Evolutionary conservation across 164 flowering plant genomes (phyloP).

Genomic region (Magnolia kwangsiensis): DNA sequence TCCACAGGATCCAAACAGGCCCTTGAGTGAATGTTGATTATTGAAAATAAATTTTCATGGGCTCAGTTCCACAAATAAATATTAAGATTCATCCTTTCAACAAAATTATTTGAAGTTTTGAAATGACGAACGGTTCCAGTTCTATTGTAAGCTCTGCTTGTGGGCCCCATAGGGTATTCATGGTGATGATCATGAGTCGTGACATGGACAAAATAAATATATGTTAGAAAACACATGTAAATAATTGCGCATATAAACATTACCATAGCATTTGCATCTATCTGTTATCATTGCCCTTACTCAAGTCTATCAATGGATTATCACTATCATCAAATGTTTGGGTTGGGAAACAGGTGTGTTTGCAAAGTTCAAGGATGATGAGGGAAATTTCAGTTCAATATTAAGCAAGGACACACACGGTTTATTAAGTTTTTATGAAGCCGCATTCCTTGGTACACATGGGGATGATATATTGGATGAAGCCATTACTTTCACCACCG

Average conservation of each 20-base stretch:
- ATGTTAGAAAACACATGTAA: not conserved
- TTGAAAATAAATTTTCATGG: no score
- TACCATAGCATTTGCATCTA: not conserved
- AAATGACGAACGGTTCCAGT: no score
- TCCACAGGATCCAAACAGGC: no score
- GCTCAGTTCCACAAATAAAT: no score
- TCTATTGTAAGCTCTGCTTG: no score
- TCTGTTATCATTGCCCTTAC: not conserved
- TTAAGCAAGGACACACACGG: slow-evolving; percentile 10
- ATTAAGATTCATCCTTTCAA: no score
- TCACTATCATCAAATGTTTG: not conserved
- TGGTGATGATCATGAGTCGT: no score
- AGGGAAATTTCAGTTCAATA: slow-evolving; percentile 29
- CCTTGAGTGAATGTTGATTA: no score
- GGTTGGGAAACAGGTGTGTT: slow-evolving; percentile 3
- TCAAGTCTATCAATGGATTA: not conserved
- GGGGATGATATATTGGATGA: slow-evolving; percentile 27
- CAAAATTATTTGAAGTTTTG: no score
- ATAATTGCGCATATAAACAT: no score
- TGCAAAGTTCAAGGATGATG: slow-evolving; percentile 21
- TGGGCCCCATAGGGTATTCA: no score
- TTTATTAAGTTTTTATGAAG: slow-evolving; percentile 22
- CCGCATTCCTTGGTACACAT: slow-evolving; percentile 11
- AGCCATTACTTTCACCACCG: slow-evolving; percentile 19
- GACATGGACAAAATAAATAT: no score